Conservation (phyloP, 2,329 filamentous ascomycete species). For the Fusarium falciforme region DNA sequence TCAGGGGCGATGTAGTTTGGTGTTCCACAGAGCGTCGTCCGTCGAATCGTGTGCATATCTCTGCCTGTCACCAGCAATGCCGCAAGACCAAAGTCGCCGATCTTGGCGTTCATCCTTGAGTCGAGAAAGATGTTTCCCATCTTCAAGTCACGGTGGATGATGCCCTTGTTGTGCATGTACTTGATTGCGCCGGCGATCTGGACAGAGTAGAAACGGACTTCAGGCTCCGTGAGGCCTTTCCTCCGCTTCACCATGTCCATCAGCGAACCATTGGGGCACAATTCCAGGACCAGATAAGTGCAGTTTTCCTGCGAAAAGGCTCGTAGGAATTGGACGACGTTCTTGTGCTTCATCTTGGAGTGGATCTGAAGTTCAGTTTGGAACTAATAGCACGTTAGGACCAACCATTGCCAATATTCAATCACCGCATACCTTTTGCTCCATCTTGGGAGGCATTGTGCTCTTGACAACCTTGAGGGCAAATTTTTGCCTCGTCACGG, state of each 20-base stretch:
- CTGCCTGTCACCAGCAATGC: slow-evolving; percentile 91
- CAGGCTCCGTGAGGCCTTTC: slow-evolving; percentile 90
- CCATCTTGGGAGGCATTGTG: slow-evolving; percentile 84
- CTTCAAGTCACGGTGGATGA: slow-evolving; percentile 96
- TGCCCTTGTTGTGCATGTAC: slow-evolving; percentile 95
- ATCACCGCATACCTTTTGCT: slow-evolving; percentile 76
- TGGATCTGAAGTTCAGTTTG: slow-evolving; percentile 95
- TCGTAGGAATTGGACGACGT: slow-evolving; percentile 94
- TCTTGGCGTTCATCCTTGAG: slow-evolving; percentile 94
- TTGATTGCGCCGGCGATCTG: slow-evolving; percentile 98
- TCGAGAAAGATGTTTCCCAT: slow-evolving; percentile 99
- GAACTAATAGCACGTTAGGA: slow-evolving; percentile 59
- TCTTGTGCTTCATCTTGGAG: slow-evolving; percentile 95
- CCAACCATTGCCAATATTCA: background rate
- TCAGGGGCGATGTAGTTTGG: slow-evolving; percentile 99
- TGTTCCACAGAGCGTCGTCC: slow-evolving; percentile 95
- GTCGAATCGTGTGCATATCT: slow-evolving; percentile 84
- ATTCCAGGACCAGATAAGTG: slow-evolving; percentile 93
- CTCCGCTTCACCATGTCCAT: slow-evolving; percentile 98
- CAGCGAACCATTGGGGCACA: slow-evolving; percentile 94
- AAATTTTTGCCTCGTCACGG: slow-evolving; percentile 74
- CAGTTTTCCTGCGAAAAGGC: slow-evolving; percentile 91
- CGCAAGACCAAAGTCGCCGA: slow-evolving; percentile 96
- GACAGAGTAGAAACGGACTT: slow-evolving; percentile 92
- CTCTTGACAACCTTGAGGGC: slow-evolving; percentile 88